Base-by-base conservation (phyloP, 2,329 filamentous ascomycete genomes). In the Clarireedia sp. region DNA sequence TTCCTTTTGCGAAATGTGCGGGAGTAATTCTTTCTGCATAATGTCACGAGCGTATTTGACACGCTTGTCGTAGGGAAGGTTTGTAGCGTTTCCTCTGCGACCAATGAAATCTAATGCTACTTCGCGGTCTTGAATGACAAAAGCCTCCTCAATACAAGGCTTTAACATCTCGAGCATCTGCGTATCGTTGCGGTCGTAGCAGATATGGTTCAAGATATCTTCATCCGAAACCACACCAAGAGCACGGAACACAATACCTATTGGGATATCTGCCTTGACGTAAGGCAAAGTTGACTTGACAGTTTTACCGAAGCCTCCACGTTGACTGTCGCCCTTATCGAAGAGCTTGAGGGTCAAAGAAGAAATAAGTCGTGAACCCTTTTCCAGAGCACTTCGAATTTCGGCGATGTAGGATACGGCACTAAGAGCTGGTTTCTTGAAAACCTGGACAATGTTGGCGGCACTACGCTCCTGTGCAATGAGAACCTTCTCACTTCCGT, bases 131-230 rank as follows among this genome's bases (percentile, higher is more conserved):
- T 99, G 95, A 57, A 99, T 94, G 60, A 91, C 89, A 66, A 96
- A 95, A 10, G 91, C 90, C 71, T 99, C 94, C 70, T 97, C 94
- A 57, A 99, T 91, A 75, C 91, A 97, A 3, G 94, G 92, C 64
- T 95, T 92, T 65, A 99, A 75, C 83, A 96, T 94, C 75, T 99
- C 94, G 56, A 99, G 77, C 91, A 99, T 96, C 66, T 95, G 89
- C 24, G 87, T 95, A 70, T 99, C 95, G 65, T 87, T 94, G 60
- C 90, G 85, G 68, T 97, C 91, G 71, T 95, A 96, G 72, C 91
- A 96, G 63, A 99, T 96, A 69, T 96, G 91, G 69, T 96, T 96
- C 47, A 99, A 78, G 61, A 99, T 99, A 68, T 99, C 94, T 70
- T 97, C 90, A 67, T 99, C 94, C 8, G 92, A 96, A 5, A 99